Conservation (phyloP, 192 early-diverging fungal species). For the Podila epigama region DNA sequence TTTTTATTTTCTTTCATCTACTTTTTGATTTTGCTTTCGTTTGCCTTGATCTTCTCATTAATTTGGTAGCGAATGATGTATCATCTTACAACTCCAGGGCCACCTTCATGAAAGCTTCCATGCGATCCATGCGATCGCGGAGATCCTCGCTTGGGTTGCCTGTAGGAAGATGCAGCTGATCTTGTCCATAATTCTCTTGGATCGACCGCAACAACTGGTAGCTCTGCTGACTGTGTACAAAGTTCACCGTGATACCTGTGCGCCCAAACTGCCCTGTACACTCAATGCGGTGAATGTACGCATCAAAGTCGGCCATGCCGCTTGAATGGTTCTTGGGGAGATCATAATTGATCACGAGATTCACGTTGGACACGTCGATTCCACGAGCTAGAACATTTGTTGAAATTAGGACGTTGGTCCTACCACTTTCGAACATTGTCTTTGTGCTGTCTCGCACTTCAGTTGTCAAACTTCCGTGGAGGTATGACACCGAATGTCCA, state of each 20-base stretch:
- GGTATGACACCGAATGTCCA: slow-evolving; percentile 70
- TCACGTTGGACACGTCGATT: slow-evolving; percentile 96
- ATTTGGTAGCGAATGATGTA: too few relatives aligned
- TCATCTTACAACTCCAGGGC: slow-evolving; percentile 10
- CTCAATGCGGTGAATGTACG: slow-evolving; percentile 97
- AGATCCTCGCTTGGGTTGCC: slow-evolving; percentile 18
- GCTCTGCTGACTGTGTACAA: slow-evolving; percentile 79
- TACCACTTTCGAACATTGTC: slow-evolving; percentile 60
- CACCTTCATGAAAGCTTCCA: slow-evolving; percentile 26
- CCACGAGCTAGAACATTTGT: slow-evolving; percentile 76
- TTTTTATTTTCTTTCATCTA: too few relatives aligned
- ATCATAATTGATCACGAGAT: slow-evolving; percentile 96
- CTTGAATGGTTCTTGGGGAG: slow-evolving; percentile 82
- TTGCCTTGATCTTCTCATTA: too few relatives aligned
- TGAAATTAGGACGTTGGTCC: slow-evolving; percentile 63
- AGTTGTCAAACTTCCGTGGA: slow-evolving; percentile 77
- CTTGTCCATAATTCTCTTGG: slow-evolving; percentile 71
- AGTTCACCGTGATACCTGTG: slow-evolving; percentile 92
- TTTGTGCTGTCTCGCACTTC: slow-evolving; percentile 74
- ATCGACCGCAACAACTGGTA: slow-evolving; percentile 79
- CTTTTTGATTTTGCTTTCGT: too few relatives aligned
- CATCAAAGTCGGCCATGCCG: slow-evolving; percentile 76
- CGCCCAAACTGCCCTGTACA: slow-evolving; percentile 97
- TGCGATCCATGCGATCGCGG: background rate
- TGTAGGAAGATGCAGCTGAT: slow-evolving; percentile 72